phyloP scores from a whole-genome alignment of 2,329 filamentous ascomycete genomes.

The Trichocomaceae sp. region DNA sequence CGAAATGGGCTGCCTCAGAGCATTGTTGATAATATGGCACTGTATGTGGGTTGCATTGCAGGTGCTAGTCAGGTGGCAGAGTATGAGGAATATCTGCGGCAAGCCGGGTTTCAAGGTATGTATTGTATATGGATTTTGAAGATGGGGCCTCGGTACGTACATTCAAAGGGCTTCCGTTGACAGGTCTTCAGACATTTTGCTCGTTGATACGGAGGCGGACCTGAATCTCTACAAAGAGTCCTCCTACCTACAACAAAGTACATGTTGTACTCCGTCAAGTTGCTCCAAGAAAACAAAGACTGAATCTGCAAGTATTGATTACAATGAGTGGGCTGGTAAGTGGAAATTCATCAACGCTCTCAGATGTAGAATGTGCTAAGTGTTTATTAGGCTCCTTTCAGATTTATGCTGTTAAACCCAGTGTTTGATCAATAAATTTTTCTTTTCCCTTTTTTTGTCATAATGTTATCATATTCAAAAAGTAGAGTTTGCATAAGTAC shows the following conservation, averaged over 20 bases:
- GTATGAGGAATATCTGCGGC: slow-evolving; percentile 48
- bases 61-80: slow-evolving; percentile 49
- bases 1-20: slow-evolving; percentile 43
- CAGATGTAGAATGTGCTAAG: too few species aligned
- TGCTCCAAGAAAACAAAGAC: too few species aligned
- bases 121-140: slow-evolving; percentile 17
- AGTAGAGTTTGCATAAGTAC: too few species aligned
- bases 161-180: background rate
- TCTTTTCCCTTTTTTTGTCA: too few species aligned
- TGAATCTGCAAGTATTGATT: slow-evolving; percentile 31
- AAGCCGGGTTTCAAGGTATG: slow-evolving; percentile 49
- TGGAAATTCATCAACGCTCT: slow-evolving; percentile 11
- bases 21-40: slow-evolving; percentile 44
- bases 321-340: slow-evolving; percentile 49
- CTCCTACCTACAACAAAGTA: slow-evolving; percentile 11
- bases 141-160: too few species aligned
- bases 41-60: slow-evolving; percentile 57
- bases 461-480: too few species aligned
- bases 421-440: too few species aligned
- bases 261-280: slow-evolving; percentile 15
- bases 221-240: slow-evolving; percentile 5
- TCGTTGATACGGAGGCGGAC: slow-evolving; percentile 5
- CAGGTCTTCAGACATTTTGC: background rate
- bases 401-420: slow-evolving; percentile 45
- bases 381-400: slow-evolving; percentile 42